A percentile compares a stretch with the other conserved stretches of the same genome.
Conservation (phyloP, 176 grass and related monocot genomes). For the Bothriochloa decipiens region DNA sequence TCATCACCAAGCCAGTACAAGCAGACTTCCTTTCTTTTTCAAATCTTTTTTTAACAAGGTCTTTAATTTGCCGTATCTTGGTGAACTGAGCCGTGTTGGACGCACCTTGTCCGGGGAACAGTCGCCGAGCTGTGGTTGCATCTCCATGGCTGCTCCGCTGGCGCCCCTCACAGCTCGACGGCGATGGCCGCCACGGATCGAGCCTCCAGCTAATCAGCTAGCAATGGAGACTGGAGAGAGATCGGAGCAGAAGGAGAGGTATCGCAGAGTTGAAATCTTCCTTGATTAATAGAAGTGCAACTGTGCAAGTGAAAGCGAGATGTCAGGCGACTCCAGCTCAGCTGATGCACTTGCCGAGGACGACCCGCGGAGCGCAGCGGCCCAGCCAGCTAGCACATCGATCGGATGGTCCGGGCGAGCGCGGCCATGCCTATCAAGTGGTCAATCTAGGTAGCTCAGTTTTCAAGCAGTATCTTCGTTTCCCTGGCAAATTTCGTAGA, state of each 20-base stretch:
- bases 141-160: background rate
- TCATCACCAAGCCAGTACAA: background rate
- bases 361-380: background rate
- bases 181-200: background rate
- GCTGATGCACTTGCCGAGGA: background rate
- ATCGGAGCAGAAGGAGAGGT: fast-evolving
- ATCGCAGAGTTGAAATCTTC: background rate
- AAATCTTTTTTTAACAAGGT: background rate
- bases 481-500: background rate
- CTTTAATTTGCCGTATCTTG: no score
- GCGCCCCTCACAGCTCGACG: background rate
- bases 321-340: background rate
- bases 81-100: background rate
- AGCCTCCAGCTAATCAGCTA: background rate
- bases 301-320: background rate
- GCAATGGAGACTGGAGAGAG: background rate
- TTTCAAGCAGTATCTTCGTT: background rate
- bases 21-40: background rate
- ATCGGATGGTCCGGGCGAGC: background rate
- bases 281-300: no score
- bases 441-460: background rate
- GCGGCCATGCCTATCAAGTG: background rate
- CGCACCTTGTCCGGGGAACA: background rate
- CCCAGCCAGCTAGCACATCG: background rate
- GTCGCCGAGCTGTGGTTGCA: background rate